Base-by-base conservation (phyloP, 768 basidiomycete genomes). In the Suillus sp. region DNA sequence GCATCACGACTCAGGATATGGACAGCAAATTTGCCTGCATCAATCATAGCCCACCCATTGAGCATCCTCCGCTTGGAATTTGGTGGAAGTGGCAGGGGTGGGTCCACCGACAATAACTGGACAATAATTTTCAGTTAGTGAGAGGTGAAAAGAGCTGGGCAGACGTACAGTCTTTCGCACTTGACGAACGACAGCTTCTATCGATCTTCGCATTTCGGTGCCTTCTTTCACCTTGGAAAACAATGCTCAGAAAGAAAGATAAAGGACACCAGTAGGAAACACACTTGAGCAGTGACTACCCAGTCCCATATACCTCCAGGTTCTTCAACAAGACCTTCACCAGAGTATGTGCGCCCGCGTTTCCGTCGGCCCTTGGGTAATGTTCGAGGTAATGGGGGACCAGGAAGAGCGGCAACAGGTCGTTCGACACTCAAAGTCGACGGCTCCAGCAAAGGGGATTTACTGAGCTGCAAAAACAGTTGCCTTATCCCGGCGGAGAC, bases 41-140 rank as follows among this genome's bases (percentile, higher is more conserved):
- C 92, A 54, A 95, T 78, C 86, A 94, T 86, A 3, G 88, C 89
- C 93, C 92, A 95, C 30, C 90, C 91, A 60, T 88, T 87, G 66
- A 84, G 81, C 63, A 81, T 80, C 34, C 83, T 78, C 38, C 83
- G 82, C 70, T 86, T 86, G 35, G 83, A 78, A 63, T 91, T 92
- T 22, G 85, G 83, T 3, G 89, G 85, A 14, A 93, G 77, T 16
- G 79, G 71, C 35, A 92, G 69, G 11, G 87, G 86, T 1, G 90
- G 89, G 14, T 83, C 75, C 63, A 79, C 74, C 30, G 78, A 79
- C 59, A 90, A 75, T 20, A 93, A 77, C 91, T 92, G 62, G 13
- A 20, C 40, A 34, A 35, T 0, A 51, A 43, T 14, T 20, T 43
- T n/a, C 30, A 60, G 50, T 71, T 62, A 35, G 40, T 30, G n/a